phyloP scores from a whole-genome alignment of 106 monocot species.

The Vanilla planifolia region DNA sequence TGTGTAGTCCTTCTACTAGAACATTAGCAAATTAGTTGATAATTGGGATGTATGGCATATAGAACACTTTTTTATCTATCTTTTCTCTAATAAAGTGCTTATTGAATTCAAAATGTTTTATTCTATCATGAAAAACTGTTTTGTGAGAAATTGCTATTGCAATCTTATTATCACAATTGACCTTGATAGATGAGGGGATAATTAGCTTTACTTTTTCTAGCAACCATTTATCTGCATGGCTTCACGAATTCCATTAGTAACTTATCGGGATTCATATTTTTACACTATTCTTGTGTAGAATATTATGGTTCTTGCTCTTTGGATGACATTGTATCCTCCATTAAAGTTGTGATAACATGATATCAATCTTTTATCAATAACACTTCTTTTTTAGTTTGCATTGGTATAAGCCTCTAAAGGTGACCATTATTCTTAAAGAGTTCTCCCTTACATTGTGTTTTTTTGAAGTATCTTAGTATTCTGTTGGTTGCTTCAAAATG shows the following conservation, averaged over 20 bases:
- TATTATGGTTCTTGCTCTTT: not conserved
- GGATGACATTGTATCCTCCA: not conserved
- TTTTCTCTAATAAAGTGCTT: too few relatives aligned
- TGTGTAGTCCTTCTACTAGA: not conserved
- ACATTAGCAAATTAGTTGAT: not conserved
- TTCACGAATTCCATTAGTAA: not conserved
- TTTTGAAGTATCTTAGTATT: not conserved
- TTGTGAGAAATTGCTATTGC: not conserved
- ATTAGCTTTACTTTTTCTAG: not conserved
- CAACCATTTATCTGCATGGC: not conserved
- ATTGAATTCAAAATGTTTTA: not conserved
- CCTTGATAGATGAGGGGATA: not conserved
- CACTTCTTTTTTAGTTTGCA: not conserved
- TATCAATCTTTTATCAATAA: not conserved
- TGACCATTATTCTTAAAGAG: not conserved
- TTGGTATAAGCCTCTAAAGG: not conserved
- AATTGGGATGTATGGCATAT: not conserved
- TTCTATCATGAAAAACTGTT: not conserved
- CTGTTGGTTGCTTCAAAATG: not conserved
- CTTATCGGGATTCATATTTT: not conserved
- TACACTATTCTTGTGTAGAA: not conserved
- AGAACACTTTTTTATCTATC: too few relatives aligned
- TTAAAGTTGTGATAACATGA: not conserved
- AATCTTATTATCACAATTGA: not conserved
- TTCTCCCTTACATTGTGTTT: not conserved